These are phyloP conservation scores for Asclepias syriaca DNA, from an alignment of 257 asterid species.

Conservation along the genomic window DNA sequence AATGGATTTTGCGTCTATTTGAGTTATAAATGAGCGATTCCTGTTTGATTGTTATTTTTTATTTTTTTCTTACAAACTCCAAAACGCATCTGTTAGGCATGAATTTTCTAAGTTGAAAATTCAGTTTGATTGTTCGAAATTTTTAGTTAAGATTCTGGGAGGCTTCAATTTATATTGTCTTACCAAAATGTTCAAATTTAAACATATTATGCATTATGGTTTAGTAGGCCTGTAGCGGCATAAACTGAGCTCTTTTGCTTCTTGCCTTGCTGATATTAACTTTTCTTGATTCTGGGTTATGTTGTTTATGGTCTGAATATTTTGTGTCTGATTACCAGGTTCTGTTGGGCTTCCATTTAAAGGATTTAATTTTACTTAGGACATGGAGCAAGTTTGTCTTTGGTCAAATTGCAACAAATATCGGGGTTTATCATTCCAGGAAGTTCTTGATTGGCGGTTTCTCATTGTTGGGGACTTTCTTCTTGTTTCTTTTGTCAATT, in stretches of 20 bases:
- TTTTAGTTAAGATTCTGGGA: neutral
- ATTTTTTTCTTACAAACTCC: neutral
- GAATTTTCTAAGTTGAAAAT: neutral
- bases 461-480: slow-evolving; percentile 65
- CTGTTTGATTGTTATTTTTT: neutral
- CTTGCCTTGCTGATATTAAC: neutral
- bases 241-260: neutral
- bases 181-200: neutral
- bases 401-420: slow-evolving; percentile 67
- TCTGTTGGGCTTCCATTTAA: slow-evolving; percentile 35
- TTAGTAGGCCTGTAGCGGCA: neutral
- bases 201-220: neutral
- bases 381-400: slow-evolving; percentile 83
- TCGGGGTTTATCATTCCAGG: slow-evolving; percentile 64
- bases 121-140: neutral
- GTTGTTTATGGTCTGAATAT: neutral
- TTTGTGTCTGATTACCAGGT: slow-evolving; percentile 35
- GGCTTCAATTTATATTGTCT: neutral
- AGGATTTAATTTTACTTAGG: slow-evolving; percentile 46
- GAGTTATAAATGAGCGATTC: neutral
- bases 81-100: neutral
- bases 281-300: neutral
- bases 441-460: slow-evolving; percentile 86
- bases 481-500: slow-evolving; percentile 81
- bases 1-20: neutral